Percentiles rank a stretch among this genome's conserved stretches.
These are phyloP conservation scores for Agroathelia rolfsii DNA, from an alignment of 1,284 basidiomycete genomes.

Conservation along the genomic window DNA sequence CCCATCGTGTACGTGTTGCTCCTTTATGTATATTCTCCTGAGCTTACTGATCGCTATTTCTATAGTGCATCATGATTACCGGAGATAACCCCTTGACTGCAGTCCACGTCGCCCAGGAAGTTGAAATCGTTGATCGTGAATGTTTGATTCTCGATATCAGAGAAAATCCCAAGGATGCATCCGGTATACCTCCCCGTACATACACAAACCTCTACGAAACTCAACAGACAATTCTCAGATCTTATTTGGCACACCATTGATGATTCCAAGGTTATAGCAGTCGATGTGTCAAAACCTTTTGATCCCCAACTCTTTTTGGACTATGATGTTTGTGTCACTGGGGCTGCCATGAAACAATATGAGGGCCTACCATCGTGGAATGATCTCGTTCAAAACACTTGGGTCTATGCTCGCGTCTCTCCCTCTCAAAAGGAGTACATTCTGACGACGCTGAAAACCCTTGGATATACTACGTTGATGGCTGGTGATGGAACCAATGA, in stretches of 20 bases:
- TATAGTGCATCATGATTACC: slow-evolving; percentile 96
- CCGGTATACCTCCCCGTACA: slow-evolving; percentile 36
- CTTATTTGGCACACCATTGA: slow-evolving; percentile 92
- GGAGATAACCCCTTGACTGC: slow-evolving; percentile 97
- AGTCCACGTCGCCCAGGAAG: slow-evolving; percentile 94
- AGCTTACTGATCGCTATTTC: slow-evolving; percentile 28
- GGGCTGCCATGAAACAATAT: slow-evolving; percentile 87
- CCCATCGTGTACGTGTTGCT: slow-evolving; percentile 67
- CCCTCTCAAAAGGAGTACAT: slow-evolving; percentile 99
- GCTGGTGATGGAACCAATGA: slow-evolving; percentile 99
- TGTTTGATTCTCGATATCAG: slow-evolving; percentile 29
- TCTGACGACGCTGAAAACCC: slow-evolving; percentile 84
- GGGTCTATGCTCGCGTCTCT: slow-evolving; percentile 98
- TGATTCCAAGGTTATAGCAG: slow-evolving; percentile 60
- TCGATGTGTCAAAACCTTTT: neutral
- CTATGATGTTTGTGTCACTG: slow-evolving; percentile 88
- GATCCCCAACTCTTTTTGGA: slow-evolving; percentile 32
- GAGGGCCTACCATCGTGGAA: slow-evolving; percentile 88
- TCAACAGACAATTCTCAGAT: slow-evolving; percentile 31
- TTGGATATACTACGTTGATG: slow-evolving; percentile 96
- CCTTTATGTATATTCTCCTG: neutral
- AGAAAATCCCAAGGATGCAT: slow-evolving; percentile 65
- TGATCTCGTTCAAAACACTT: slow-evolving; percentile 53
- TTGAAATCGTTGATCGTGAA: slow-evolving; percentile 77
- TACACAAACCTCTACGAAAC: no score